Base-by-base conservation (phyloP, 139 green algal species). In the Marvania coccoides region DNA sequence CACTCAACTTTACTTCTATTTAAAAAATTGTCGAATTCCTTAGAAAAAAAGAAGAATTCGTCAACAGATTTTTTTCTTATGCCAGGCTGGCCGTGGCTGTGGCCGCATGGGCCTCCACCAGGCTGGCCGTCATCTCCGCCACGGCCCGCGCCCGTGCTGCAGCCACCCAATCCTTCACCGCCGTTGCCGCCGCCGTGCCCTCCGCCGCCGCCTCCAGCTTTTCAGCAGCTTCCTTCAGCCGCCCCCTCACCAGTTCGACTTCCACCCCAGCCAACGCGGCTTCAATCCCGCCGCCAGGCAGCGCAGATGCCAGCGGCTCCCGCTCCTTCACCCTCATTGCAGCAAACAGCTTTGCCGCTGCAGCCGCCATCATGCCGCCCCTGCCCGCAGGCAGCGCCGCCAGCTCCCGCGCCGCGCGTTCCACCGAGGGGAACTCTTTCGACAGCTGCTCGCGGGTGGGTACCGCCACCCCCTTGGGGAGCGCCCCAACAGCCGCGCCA, bases 241-340 rank as follows among this genome's bases (percentile, higher is more conserved):
- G 37, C 0, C 61, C 67, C 6, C 69, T 30, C 4, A 42, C 33
- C 47, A 81, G 24, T 2, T 47, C 15, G 46, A 28, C 55, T 31
- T 65, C 29, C 3, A 55, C 56, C 5, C 19, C 30, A 1, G 48
- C 58, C 59, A 80, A 33, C 9, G 40, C 55, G 13, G 23, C 42
- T 26, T 76, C 65, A 3, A 79, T 46, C 34, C 47, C 48, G 48
- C 23, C 61, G 40, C 51, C 56, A 6, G 61, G 31, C 53, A 69
- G 9, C 23, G 28, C 24, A 13, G 42, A n/a, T 5, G 63, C 62
- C 51, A 55, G 15, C 9, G 46, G 47, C 34, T 51, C 65, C 5
- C 70, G 56, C 48, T 79, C 70, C 3, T 71, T 13, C 30, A 81
- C 67, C 74, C 78, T 85, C 34, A 85, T 63, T 35, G 35, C 46